Conservation (phyloP, 805 yeast species). For the Metschnikowia picachoensis region DNA sequence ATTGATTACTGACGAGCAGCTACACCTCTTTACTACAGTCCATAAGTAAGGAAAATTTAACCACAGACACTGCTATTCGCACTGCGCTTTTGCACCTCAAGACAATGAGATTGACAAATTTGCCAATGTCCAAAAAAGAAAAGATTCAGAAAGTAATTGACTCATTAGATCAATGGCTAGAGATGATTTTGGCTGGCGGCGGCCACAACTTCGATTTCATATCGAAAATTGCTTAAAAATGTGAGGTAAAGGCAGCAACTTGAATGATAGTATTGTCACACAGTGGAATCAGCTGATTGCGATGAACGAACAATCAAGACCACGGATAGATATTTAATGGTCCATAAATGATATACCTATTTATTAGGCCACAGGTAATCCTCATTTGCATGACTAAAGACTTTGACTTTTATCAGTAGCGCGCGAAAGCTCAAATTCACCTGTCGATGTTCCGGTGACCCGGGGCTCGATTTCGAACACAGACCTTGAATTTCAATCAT, state of each 20-base stretch:
- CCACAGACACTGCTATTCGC: conserved; percentile 6
- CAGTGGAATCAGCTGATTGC: no score
- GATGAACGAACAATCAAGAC: neutral
- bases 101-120: conserved; percentile 2
- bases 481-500: no score
- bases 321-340: no score
- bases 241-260: no score
- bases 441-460: no score
- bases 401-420: no score
- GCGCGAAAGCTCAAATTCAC: no score
- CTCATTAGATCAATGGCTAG: conserved; percentile 6
- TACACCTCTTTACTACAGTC: conserved; percentile 1
- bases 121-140: neutral
- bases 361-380: no score
- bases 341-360: no score
- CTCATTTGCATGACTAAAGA: no score
- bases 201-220: conserved; percentile 4
- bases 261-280: no score
- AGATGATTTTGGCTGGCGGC: conserved; percentile 2
- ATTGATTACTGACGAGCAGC: conserved; percentile 3
- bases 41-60: neutral
- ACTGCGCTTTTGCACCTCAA: conserved; percentile 4
- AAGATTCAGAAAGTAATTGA: conserved; percentile 2
- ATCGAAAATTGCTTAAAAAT: neutral
- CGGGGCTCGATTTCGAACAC: no score